Evolutionary conservation across 331 rosid species (phyloP), one percentile per base, ranked within the genome.

Genomic region (Rhamnella rubrinervis): DNA sequence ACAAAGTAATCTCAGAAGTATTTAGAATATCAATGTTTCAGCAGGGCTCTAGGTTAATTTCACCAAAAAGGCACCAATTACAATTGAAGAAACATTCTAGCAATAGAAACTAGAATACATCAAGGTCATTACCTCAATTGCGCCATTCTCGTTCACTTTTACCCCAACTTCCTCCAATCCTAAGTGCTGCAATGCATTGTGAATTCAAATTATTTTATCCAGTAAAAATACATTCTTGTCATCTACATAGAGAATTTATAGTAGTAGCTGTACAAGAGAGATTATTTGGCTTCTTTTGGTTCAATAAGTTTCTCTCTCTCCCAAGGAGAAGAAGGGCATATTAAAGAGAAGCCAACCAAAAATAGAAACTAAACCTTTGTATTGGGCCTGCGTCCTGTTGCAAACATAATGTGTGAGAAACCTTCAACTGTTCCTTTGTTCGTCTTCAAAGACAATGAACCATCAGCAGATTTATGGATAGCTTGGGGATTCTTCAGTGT

Each of bases 371-470:
- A 72, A 70, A 95, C 99, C 97, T 85, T 77, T 64, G 92, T 95
- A 87, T 89, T 95, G 75, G 99, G 96, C 65, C 75, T 77, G 53
- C 99, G 99, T 46, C 99, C 99, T 21, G 99, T 95, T 18, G 99
- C 99, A 80, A 95, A 91, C 97, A 95, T 91, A 59, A 95, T 68
- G 67, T 91, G 96, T 25, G 99, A 91, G 81, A 91, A 91, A 47
- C 99, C 99, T 31, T 86, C 96, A 67, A 68, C 59, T 14, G 93
- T 86, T 64, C 91, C 99, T 76, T 83, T 95, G 78, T 71, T 95
- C 62, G 99, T 91, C 88, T 95, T 95, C 78, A 95, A 72, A 75
- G 99, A 83, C 65, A 95, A 84, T 4, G 90, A 84, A 60, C 97
- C 97, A 70, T 91, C 96, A 69, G 90, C 75, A 63, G 88, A 80